Conservation (phyloP, 164 flowering plant genomes). For the Warburgia ugandensis region DNA sequence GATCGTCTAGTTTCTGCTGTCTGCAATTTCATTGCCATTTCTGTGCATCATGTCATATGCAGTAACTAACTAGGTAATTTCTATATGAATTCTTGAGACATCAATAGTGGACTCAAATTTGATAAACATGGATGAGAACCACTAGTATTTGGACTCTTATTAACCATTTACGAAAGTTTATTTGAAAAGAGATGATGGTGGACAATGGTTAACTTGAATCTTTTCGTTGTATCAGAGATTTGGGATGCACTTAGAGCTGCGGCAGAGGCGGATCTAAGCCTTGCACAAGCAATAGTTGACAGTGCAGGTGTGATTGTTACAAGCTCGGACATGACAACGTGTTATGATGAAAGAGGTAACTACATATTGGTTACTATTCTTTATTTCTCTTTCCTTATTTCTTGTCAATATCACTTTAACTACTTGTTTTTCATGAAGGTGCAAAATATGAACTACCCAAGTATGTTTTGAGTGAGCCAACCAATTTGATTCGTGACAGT, state of each 20-base stretch:
- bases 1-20: too few species aligned
- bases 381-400: not conserved
- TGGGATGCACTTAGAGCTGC: constrained; percentile 99
- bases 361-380: not conserved
- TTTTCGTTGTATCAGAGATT: constrained; percentile 43
- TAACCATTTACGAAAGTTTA: too few species aligned
- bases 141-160: too few species aligned
- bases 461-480: constrained; percentile 85
- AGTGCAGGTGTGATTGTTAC: constrained; percentile 85
- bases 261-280: constrained; percentile 66
- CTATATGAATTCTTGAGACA: too few species aligned
- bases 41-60: too few species aligned
- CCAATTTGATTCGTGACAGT: constrained; percentile 54
- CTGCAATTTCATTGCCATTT: too few species aligned
- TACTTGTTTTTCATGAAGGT: constrained; percentile 39
- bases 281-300: constrained; percentile 78
- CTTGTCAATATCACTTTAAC: not conserved
- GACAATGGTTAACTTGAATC: not conserved
- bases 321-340: constrained; percentile 67
- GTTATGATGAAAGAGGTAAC: constrained; percentile 93
- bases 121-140: too few species aligned
- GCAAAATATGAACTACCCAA: constrained; percentile 87
- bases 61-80: too few species aligned
- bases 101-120: too few species aligned
- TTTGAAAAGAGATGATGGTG: not conserved